phyloP scores from a whole-genome alignment of 306 rosid species.

The Luffa aegyptiaca region DNA sequence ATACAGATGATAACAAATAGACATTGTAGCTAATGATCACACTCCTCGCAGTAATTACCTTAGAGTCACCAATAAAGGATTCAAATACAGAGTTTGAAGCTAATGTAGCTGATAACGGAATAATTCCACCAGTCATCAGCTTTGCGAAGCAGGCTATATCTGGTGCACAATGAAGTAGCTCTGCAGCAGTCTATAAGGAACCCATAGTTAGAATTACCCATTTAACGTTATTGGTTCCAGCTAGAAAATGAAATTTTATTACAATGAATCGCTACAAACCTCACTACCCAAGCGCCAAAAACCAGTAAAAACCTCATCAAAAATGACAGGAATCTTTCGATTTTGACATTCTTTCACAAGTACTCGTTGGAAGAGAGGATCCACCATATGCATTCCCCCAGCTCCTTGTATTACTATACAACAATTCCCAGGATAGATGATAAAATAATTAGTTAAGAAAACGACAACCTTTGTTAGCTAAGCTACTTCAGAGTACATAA shows the following conservation, averaged over 20 bases:
- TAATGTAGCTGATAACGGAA: slow-evolving; percentile 80
- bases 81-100: slow-evolving; percentile 70
- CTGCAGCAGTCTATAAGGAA: slow-evolving; percentile 55
- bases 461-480: background rate
- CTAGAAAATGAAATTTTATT: slow-evolving; percentile 10
- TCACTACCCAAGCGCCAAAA: slow-evolving; percentile 96
- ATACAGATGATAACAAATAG: background rate
- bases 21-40: background rate
- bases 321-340: slow-evolving; percentile 69
- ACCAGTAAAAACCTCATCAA: slow-evolving; percentile 93
- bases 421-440: slow-evolving; percentile 15
- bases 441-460: background rate
- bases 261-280: slow-evolving; percentile 32
- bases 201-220: background rate
- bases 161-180: slow-evolving; percentile 69
- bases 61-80: slow-evolving; percentile 84
- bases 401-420: slow-evolving; percentile 78
- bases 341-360: slow-evolving; percentile 74
- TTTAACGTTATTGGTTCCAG: background rate
- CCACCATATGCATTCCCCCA: slow-evolving; percentile 96
- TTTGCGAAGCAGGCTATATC: slow-evolving; percentile 91
- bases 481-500: background rate
- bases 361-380: slow-evolving; percentile 93
- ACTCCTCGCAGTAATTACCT: slow-evolving; percentile 31
- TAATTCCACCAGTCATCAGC: slow-evolving; percentile 87